Evolutionary conservation across 768 basidiomycete species (phyloP).

Genomic region (Xanthoconium stramineum): DNA sequence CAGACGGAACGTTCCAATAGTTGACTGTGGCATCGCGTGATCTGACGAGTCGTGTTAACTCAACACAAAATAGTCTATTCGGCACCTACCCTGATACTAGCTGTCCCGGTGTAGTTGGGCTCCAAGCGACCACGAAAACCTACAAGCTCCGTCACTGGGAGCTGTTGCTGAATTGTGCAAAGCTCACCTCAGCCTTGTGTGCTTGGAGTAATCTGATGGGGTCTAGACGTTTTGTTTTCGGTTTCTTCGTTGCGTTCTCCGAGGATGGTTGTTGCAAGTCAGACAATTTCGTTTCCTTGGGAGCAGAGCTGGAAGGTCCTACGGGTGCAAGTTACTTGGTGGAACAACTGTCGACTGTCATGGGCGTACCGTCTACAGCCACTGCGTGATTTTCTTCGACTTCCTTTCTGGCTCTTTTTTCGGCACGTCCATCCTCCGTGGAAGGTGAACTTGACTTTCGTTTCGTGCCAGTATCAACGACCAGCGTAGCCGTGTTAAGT

Average conservation of each 20-base stretch:
- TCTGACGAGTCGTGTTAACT: constrained; percentile 33
- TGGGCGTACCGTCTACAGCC: constrained; percentile 40
- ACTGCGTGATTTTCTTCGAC: constrained; percentile 34
- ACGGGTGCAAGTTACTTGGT: not conserved
- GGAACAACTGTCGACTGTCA: constrained; percentile 28
- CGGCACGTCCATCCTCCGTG: constrained; percentile 46
- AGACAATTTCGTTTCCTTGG: constrained; percentile 21
- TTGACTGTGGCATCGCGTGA: constrained; percentile 76
- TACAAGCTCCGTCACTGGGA: constrained; percentile 27
- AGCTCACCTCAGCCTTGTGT: constrained; percentile 59
- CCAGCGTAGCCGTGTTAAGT: not conserved
- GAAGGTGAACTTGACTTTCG: constrained; percentile 51
- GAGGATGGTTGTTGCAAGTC: constrained; percentile 19
- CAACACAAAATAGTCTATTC: not conserved
- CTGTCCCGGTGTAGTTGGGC: constrained; percentile 55
- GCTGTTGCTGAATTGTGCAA: constrained; percentile 14
- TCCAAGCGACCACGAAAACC: constrained; percentile 84
- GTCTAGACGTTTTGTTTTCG: constrained; percentile 38
- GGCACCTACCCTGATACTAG: constrained; percentile 68
- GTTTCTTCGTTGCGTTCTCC: constrained; percentile 29
- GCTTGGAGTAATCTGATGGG: constrained; percentile 45
- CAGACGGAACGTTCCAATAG: constrained; percentile 63
- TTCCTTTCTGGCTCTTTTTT: constrained; percentile 61
- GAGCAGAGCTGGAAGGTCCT: constrained; percentile 12
- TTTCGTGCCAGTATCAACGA: constrained; percentile 35